A percentile compares a stretch with the other conserved stretches of the same genome.
Conservation (phyloP, 139 green algal genomes). For the Haematococcus sp. region DNA sequence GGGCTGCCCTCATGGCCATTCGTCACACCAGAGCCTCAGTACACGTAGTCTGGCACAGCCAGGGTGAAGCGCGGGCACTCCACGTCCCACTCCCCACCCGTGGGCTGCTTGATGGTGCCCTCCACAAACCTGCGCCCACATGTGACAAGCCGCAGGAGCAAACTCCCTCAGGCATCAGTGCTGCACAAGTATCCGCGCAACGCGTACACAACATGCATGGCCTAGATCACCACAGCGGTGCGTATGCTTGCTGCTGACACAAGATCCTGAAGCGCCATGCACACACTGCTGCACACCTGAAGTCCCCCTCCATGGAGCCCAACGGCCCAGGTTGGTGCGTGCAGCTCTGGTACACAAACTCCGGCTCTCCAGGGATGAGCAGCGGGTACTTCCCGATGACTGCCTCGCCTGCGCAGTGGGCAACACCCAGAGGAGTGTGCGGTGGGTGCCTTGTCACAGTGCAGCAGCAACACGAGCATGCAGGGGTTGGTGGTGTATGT, state of each 20-base stretch:
- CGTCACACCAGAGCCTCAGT: constrained; percentile 26
- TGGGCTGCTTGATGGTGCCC: constrained; percentile 33
- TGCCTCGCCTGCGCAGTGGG: constrained; percentile 26
- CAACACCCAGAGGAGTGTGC: no score
- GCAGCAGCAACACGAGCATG: no score
- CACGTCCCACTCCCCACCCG: constrained; percentile 41
- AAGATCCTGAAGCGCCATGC: no score
- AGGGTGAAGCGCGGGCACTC: constrained; percentile 39
- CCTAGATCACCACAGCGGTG: no score
- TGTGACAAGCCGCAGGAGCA: not conserved
- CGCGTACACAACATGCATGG: no score
- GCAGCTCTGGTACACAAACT: constrained; percentile 80
- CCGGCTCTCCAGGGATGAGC: constrained; percentile 34
- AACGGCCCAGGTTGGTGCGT: constrained; percentile 37
- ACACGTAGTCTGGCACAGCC: constrained; percentile 39
- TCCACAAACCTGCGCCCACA: constrained; percentile 57
- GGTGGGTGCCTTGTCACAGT: no score
- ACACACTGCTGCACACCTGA: no score
- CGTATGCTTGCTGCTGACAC: no score
- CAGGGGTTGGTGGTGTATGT: no score
- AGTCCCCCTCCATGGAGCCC: constrained; percentile 69
- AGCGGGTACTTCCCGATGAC: constrained; percentile 50
- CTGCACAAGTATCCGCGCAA: no score
- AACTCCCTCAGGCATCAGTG: no score
- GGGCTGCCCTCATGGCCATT: no score